Evolutionary conservation across 257 asterid genomes (phyloP).

Genomic region (Eustoma russellianum): DNA sequence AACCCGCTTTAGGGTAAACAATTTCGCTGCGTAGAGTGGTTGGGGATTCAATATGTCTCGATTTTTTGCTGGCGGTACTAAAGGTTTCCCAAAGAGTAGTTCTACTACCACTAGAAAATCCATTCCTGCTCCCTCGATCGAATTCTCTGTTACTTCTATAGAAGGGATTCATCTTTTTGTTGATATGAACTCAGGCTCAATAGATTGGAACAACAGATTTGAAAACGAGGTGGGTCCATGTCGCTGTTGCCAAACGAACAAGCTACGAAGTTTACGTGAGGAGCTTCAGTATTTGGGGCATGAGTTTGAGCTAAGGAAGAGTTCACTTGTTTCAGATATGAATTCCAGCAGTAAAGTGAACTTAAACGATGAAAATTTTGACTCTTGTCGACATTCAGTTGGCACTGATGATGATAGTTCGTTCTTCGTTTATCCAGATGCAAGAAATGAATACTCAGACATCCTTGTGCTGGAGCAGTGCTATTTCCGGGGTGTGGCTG

Average conservation of each 20-base stretch:
- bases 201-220: conserved; percentile 17
- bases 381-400: conserved; percentile 6
- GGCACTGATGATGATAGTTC: conserved; percentile 1
- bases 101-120: conserved; percentile 9
- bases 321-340: conserved; percentile 10
- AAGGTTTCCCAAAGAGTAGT: background rate
- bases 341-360: conserved; percentile 7
- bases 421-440: conserved; percentile 2
- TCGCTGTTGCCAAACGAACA: conserved; percentile 11
- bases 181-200: conserved; percentile 20
- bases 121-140: conserved; percentile 13
- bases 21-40: no score
- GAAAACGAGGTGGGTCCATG: conserved; percentile 13
- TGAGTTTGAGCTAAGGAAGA: conserved; percentile 3
- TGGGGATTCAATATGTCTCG: background rate
- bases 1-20: no score
- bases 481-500: conserved; percentile 4
- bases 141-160: conserved; percentile 24
- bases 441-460: conserved; percentile 4
- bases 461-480: conserved; percentile 3
- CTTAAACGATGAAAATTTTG: conserved; percentile 2
- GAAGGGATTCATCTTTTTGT: conserved; percentile 24
- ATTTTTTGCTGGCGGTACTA: no score
- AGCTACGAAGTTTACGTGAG: conserved; percentile 21
- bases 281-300: conserved; percentile 20